A percentile compares a stretch with the other conserved stretches of the same genome.
phyloP scores from a whole-genome alignment of 2,329 filamentous ascomycete genomes.

The Ophiocordyceps australis region DNA sequence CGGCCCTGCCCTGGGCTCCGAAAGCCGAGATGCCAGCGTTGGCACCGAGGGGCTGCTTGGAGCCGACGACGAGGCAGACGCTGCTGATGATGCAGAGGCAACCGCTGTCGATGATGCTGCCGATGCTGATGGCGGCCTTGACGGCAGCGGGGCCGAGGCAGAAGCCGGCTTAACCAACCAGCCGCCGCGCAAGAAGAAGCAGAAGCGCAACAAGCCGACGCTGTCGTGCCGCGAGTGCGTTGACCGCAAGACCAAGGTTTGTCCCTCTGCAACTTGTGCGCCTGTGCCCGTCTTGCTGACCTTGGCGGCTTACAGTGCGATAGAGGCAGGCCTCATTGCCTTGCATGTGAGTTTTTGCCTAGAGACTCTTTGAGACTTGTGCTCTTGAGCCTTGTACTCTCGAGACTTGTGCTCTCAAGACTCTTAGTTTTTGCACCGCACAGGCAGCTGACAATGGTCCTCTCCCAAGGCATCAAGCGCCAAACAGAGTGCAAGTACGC shows the following conservation, averaged over 20 bases:
- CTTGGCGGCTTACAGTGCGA: slow-evolving; percentile 63
- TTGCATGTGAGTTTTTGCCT: slow-evolving; percentile 33
- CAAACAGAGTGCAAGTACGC: slow-evolving; percentile 63
- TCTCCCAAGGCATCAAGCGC: slow-evolving; percentile 48
- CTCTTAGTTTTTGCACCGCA: no score
- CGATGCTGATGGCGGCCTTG: slow-evolving; percentile 1
- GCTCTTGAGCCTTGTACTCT: no score
- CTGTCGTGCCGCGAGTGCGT: slow-evolving; percentile 66
- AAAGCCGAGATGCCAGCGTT: not conserved
- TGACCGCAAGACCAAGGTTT: slow-evolving; percentile 64
- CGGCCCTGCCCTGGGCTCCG: not conserved
- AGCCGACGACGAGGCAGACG: not conserved
- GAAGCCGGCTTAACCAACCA: slow-evolving; percentile 16
- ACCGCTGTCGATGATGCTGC: not conserved
- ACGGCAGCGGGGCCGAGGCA: slow-evolving; percentile 2
- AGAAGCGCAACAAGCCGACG: slow-evolving; percentile 73
- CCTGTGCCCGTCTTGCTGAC: no score
- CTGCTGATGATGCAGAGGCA: not conserved
- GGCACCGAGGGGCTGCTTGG: not conserved
- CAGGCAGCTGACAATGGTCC: slow-evolving; percentile 7
- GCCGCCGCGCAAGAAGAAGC: slow-evolving; percentile 59
- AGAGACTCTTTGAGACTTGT: no score
- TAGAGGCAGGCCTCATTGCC: slow-evolving; percentile 49
- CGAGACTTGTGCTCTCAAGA: no score
- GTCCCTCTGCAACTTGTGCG: no score